These are phyloP conservation scores for Pythium monospermum DNA, from an alignment of 352 stramenopile genomes.

Conservation along the genomic window DNA sequence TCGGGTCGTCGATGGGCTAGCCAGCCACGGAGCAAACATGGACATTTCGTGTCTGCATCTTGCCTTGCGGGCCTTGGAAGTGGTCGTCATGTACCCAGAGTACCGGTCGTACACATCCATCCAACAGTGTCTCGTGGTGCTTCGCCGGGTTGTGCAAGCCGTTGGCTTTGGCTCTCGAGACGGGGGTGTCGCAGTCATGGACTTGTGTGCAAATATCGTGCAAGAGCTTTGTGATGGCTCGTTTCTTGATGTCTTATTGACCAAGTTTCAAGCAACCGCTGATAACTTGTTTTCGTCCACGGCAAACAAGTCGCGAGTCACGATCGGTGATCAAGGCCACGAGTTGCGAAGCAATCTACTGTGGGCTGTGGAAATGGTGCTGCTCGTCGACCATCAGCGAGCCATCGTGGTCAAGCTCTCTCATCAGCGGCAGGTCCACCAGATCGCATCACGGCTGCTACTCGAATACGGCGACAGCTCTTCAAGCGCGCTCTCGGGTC, in stretches of 20 bases:
- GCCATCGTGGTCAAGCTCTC: constrained; percentile 1
- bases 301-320: too few species aligned
- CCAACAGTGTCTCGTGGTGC: not conserved
- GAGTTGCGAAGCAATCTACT: not conserved
- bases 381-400: constrained; percentile 4
- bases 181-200: not conserved
- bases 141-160: not conserved
- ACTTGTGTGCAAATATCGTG: not conserved
- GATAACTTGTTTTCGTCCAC: too few species aligned
- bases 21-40: not conserved
- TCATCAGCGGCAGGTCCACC: not conserved
- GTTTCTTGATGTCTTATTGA: not conserved
- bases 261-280: too few species aligned
- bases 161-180: not conserved
- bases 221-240: not conserved
- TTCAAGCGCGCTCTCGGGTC: not conserved
- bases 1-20: not conserved
- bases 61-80: constrained; percentile 3
- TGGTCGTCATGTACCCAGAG: not conserved
- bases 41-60: constrained; percentile 2
- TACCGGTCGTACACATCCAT: not conserved
- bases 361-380: not conserved
- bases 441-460: not conserved
- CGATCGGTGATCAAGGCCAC: not conserved
- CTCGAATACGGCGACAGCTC: not conserved